Evolutionary conservation across 768 basidiomycete genomes (phyloP), one percentile per base, ranked within the genome.

Genomic region (Flagelloscypha sp.): DNA sequence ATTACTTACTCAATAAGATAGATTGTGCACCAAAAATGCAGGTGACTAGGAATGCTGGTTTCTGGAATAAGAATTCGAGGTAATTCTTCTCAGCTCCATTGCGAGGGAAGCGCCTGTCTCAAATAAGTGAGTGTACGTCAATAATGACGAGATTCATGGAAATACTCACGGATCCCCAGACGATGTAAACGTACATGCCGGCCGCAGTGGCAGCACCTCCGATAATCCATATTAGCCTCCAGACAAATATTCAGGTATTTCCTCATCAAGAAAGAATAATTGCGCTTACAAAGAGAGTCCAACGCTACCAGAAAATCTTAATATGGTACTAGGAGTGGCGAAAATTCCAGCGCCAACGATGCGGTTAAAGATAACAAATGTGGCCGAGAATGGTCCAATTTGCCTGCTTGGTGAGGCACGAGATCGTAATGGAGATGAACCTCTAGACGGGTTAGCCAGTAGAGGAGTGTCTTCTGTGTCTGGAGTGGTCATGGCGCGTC

Each of bases 21-120:
- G 64, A 68, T 43, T 75, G 75, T 9, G 65, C 56, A 8, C 73
- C 70, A 41, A 70, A 81, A 27, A 73, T 46, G 33, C 70, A 77
- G 13, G 75, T 73, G 9, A 62, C 62, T 43, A 84, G 59, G 37
- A 68, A 73, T 33, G 59, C 67, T 9, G 79, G 80, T 24, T 59
- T 65, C 29, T 65, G 59, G 52, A 66, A 81, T 15, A 80, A 55
- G 46, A 67, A 79, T 45, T 79, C 76, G 32, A 83, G 58, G 45
- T 83, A 84, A 29, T 72, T 78, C 52, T 81, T 81, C 54, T 83
- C 79, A n/a, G 74, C 81, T 8, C 80, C 80, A 30, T 65, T 79
- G 12, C 64, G 59, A 1, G 80, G 80, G 1, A 82, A 51, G 9
- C 68, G 77, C 75, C 24, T 27, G 3, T 3, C 38, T 17, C 32